Evolutionary conservation across 495 filamentous ascomycete genomes (phyloP).

Genomic region (Aspergillus incahuasiensis): DNA sequence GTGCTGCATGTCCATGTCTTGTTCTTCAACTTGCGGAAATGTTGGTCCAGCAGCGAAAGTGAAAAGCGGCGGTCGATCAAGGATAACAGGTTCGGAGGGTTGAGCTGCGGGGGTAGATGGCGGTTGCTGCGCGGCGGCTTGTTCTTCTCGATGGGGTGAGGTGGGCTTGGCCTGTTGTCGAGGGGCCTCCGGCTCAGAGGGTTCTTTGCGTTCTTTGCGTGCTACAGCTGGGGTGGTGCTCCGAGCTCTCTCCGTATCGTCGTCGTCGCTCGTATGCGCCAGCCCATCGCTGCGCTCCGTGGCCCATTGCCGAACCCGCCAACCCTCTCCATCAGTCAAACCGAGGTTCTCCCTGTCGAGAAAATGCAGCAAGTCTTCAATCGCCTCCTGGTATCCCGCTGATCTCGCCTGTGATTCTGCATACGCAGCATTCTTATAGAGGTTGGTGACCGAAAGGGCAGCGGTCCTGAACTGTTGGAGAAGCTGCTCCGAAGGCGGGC

Average conservation of each 20-base stretch:
- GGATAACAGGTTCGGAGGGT: constrained; percentile 23
- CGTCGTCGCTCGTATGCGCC: constrained; percentile 69
- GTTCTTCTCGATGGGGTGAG: constrained; percentile 43
- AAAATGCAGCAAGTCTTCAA: constrained; percentile 83
- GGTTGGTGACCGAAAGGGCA: constrained; percentile 88
- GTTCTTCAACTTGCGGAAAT: constrained; percentile 54
- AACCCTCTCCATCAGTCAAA: constrained; percentile 72
- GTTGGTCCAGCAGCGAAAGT: constrained; percentile 63
- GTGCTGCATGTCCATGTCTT: constrained; percentile 61
- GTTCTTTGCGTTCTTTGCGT: constrained; percentile 53
- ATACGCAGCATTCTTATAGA: constrained; percentile 84
- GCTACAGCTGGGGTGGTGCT: constrained; percentile 58
- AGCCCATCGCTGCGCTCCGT: constrained; percentile 69
- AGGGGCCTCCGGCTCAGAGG: constrained; percentile 29
- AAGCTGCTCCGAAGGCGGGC: constrained; percentile 66
- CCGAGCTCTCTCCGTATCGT: constrained; percentile 54
- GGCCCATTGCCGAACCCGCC: constrained; percentile 78
- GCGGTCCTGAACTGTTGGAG: constrained; percentile 87
- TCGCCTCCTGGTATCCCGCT: constrained; percentile 87
- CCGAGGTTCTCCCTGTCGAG: constrained; percentile 77
- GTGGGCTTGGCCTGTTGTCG: constrained; percentile 34
- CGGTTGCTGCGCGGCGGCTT: constrained; percentile 30
- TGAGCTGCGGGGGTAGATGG: constrained; percentile 21
- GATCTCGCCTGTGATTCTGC: constrained; percentile 68
- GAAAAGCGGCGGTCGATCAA: constrained; percentile 47